phyloP scores from a whole-genome alignment of 139 green algal genomes.

The Astrephomene gubernaculifera region DNA sequence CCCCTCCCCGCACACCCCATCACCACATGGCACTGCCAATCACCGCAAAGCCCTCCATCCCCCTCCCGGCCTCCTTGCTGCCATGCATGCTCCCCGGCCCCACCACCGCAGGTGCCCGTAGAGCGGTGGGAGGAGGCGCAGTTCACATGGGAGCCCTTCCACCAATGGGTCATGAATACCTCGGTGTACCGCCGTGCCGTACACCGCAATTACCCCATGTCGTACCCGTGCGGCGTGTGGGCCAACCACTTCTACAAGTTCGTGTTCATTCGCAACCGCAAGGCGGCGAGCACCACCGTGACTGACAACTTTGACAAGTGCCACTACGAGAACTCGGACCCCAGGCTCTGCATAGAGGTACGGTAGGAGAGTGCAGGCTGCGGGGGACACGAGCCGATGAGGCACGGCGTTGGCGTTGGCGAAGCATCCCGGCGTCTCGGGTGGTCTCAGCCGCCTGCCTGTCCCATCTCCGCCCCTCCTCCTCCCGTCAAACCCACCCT shows the following conservation, averaged over 20 bases:
- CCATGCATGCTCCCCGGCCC: background rate
- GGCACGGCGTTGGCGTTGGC: too few relatives aligned
- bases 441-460: too few relatives aligned
- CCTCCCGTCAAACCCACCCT: background rate
- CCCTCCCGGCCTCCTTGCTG: background rate
- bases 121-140: slow-evolving; percentile 31
- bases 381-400: too few relatives aligned
- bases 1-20: too few relatives aligned
- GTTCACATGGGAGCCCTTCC: slow-evolving; percentile 40
- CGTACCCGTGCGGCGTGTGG: slow-evolving; percentile 41
- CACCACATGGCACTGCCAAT: too few relatives aligned
- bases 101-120: background rate
- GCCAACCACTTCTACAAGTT: slow-evolving; percentile 51
- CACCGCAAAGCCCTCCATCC: background rate
- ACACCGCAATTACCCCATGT: slow-evolving; percentile 33
- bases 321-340: slow-evolving; percentile 23
- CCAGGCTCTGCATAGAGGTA: slow-evolving; percentile 38
- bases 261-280: slow-evolving; percentile 44
- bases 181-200: slow-evolving; percentile 12
- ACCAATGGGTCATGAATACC: slow-evolving; percentile 35
- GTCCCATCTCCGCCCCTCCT: too few relatives aligned
- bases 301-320: slow-evolving; percentile 47
- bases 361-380: background rate
- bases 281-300: slow-evolving; percentile 35
- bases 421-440: too few relatives aligned